phyloP scores from a whole-genome alignment of 495 filamentous ascomycete species.

The Penicillium alfredii region DNA sequence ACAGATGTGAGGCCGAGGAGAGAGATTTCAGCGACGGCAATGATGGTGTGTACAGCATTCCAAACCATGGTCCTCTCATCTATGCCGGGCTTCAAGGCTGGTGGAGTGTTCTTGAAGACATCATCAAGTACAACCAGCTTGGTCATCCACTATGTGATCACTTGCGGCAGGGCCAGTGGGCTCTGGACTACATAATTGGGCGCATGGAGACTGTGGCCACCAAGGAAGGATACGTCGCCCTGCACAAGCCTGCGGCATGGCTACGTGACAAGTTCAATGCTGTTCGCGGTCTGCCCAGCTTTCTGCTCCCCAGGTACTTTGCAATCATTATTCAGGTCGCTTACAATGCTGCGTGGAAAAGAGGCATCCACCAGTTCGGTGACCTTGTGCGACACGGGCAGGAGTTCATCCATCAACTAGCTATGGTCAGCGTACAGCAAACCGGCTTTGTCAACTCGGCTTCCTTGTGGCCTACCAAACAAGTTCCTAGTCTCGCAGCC shows the following conservation, averaged over 20 bases:
- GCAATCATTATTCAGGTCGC: conserved; percentile 80
- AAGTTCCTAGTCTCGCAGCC: conserved; percentile 82
- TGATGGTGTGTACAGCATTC: conserved; percentile 85
- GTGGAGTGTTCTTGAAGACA: conserved; percentile 86
- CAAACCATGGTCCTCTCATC: conserved; percentile 73
- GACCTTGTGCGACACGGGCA: conserved; percentile 72
- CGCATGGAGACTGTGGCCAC: conserved; percentile 68
- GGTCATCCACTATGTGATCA: conserved; percentile 91
- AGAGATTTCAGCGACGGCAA: conserved; percentile 68
- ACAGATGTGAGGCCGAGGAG: conserved; percentile 90
- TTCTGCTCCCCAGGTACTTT: conserved; percentile 89
- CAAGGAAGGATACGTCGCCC: conserved; percentile 49
- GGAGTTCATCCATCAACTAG: conserved; percentile 75
- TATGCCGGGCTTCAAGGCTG: conserved; percentile 97
- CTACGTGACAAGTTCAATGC: conserved; percentile 76
- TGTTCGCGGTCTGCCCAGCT: conserved; percentile 76
- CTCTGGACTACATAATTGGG: conserved; percentile 80
- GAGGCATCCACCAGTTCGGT: conserved; percentile 70
- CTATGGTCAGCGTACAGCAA: conserved; percentile 85
- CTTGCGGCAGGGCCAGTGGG: conserved; percentile 86
- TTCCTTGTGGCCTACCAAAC: conserved; percentile 79
- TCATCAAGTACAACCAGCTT: conserved; percentile 85
- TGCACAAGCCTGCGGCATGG: conserved; percentile 67
- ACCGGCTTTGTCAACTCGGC: conserved; percentile 83
- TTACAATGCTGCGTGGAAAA: conserved; percentile 75